A percentile compares a stretch with the other conserved stretches of the same genome.
Evolutionary conservation across 257 asterid genomes (phyloP).

Genomic region (Leonotis leonurus): DNA sequence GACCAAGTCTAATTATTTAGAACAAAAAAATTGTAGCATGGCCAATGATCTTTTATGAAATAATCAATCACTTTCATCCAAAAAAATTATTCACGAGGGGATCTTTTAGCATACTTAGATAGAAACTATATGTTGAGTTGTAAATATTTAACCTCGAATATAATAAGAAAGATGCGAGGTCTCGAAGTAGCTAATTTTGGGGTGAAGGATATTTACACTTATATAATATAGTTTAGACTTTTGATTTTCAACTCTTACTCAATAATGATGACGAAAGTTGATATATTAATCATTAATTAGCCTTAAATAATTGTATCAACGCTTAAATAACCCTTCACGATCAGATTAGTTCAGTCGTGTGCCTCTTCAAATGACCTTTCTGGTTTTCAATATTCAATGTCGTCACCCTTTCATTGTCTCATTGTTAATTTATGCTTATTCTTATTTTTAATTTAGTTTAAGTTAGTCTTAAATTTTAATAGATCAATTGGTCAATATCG

Average conservation of each 20-base stretch:
- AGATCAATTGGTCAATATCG: neutral
- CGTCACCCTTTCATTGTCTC: neutral
- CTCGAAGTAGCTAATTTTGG: constrained; percentile 1
- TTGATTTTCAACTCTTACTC: neutral
- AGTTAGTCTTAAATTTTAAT: neutral
- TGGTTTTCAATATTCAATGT: neutral
- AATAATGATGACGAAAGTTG: neutral
- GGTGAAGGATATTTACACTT: neutral
- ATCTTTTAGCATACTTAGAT: neutral
- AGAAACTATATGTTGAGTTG: neutral
- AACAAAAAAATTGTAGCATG: too few species aligned
- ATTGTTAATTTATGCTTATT: neutral
- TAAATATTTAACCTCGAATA: neutral
- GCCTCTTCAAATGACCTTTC: constrained; percentile 4
- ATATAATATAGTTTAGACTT: neutral
- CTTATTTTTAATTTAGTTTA: neutral
- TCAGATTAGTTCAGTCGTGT: neutral
- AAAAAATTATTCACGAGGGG: neutral
- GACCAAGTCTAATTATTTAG: neutral
- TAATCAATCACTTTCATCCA: neutral
- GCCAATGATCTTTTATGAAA: neutral
- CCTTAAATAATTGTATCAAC: neutral
- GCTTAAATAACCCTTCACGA: constrained; percentile 7
- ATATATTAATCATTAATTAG: neutral
- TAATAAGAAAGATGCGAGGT: neutral